Percentiles rank a stretch among this genome's conserved stretches.
Evolutionary conservation across 352 stramenopile genomes (phyloP).

Genomic region (Phytophthora rubi): DNA sequence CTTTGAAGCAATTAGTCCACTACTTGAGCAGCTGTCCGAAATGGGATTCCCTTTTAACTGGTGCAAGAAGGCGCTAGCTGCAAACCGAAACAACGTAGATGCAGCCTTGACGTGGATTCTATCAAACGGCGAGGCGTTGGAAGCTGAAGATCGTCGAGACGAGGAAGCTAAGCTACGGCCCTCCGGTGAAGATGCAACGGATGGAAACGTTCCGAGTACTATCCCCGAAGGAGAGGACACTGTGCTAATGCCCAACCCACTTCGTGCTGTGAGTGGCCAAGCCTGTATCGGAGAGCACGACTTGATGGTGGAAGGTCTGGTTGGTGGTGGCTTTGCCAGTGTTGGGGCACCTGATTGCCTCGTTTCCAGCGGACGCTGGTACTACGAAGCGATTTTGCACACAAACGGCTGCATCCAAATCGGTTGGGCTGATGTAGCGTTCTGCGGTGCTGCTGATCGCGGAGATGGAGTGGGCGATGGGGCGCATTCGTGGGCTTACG

Average conservation of each 20-base stretch:
- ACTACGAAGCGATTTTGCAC: constrained; percentile 93
- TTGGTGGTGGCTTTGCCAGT: constrained; percentile 86
- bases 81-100: constrained; percentile 91
- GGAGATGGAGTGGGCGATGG: constrained; percentile 94
- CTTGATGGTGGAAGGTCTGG: constrained; percentile 86
- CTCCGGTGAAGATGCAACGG: constrained; percentile 38
- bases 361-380: constrained; percentile 83
- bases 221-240: constrained; percentile 44
- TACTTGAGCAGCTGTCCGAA: constrained; percentile 90
- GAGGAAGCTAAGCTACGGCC: constrained; percentile 72
- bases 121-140: constrained; percentile 89
- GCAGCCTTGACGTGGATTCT: constrained; percentile 93
- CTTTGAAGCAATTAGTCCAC: constrained; percentile 68
- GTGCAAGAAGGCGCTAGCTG: constrained; percentile 91
- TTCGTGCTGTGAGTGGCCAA: constrained; percentile 86
- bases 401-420: constrained; percentile 95
- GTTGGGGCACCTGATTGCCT: constrained; percentile 85
- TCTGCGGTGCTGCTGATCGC: constrained; percentile 84
- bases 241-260: constrained; percentile 72
- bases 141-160: constrained; percentile 87
- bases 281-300: constrained; percentile 86
- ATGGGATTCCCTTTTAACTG: constrained; percentile 95
- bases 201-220: constrained; percentile 28
- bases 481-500: constrained; percentile 93
- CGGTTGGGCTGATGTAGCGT: constrained; percentile 92